Evolutionary conservation across 2,329 filamentous ascomycete species (phyloP), one percentile per base, ranked within the genome.

Genomic region (Aspergillus pseudoglaucus): DNA sequence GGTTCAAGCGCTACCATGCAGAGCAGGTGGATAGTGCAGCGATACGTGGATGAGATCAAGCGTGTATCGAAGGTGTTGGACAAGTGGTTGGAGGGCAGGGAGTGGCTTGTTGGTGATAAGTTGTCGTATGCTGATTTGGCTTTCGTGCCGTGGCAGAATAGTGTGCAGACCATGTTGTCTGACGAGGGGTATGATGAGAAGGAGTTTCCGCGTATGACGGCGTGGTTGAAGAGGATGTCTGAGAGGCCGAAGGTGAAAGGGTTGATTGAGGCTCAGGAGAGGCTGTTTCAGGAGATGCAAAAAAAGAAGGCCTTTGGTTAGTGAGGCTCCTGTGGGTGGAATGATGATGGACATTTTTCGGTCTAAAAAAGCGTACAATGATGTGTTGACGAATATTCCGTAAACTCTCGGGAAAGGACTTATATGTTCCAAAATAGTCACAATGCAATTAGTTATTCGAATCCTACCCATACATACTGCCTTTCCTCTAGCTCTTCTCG

Each of bases 21-120:
- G 74, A 77, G 49, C 70, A 70, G 51, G 23, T 75, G 12, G 63
- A 59, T 1, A 68, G 64, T 12, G 74, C 66, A 75, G 14, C 70
- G 75, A 15, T 78, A 77, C 55, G 50, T 55, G 18, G 65, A 65
- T n/a, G 74, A 78, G 52, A 64, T 72, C 41, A 61, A 64, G 23
- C 73, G 75, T 44, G 64, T 77, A 6, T 58, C 67, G 3, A 61
- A 62, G 14, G 74, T 77, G 3, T 59, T 78, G 22, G 70, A 78
- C 33, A 50, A 54, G 6, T 61, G 61, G 25, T 57, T 75, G 27
- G 55, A 63, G 49, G 60, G 61, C 51, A 65, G 61, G 15, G 49
- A 64, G 22, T 75, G 65, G 54, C 61, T 76, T 3, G 70, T 74
- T 1, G 73, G 69, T 39, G 63, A 68, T 45, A 74, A 72, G 50